Evolutionary conservation across 2,329 filamentous ascomycete species (phyloP).

Genomic region (Tympanopsis confertula): DNA sequence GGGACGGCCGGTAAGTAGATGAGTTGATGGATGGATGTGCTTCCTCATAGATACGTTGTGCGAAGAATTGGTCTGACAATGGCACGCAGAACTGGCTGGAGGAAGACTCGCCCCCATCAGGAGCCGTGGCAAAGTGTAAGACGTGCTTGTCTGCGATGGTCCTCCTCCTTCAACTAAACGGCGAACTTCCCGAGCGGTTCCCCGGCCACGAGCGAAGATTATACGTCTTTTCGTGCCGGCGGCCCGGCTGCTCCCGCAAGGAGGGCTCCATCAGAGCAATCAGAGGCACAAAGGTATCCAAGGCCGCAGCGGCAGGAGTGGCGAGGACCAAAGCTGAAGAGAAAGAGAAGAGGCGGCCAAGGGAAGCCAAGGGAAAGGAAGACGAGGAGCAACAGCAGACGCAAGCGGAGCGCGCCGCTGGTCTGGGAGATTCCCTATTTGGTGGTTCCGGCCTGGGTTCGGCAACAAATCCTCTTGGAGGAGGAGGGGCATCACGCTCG

Average conservation of each 20-base stretch:
- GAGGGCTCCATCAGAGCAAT: slow-evolving; percentile 70
- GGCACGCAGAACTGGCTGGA: slow-evolving; percentile 69
- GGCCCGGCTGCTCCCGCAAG: slow-evolving; percentile 69
- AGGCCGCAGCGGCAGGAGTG: slow-evolving; percentile 23
- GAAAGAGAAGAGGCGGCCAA: slow-evolving; percentile 10
- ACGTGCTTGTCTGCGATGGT: slow-evolving; percentile 75
- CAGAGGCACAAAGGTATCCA: slow-evolving; percentile 50
- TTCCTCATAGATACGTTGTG: neutral
- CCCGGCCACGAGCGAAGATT: slow-evolving; percentile 77
- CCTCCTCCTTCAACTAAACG: slow-evolving; percentile 81
- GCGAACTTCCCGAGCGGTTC: slow-evolving; percentile 75
- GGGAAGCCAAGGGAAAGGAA: slow-evolving; percentile 12
- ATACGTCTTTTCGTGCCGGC: slow-evolving; percentile 74
- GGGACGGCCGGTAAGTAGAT: slow-evolving; percentile 71
- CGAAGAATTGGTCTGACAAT: slow-evolving; percentile 3
- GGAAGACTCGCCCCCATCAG: slow-evolving; percentile 57
- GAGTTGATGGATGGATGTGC: no score
- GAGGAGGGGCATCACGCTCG: slow-evolving; percentile 16
- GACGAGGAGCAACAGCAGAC: slow-evolving; percentile 17
- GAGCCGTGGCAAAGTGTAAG: slow-evolving; percentile 71
- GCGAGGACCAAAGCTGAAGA: slow-evolving; percentile 6
- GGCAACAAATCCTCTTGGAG: slow-evolving; percentile 37
- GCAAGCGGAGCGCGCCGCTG: slow-evolving; percentile 21
- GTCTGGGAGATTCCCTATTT: slow-evolving; percentile 54
- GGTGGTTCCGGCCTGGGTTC: slow-evolving; percentile 19